A percentile compares a stretch with the other conserved stretches of the same genome.
Evolutionary conservation across 2,329 filamentous ascomycete genomes (phyloP).

Genomic region (Xylariaceae sp.): DNA sequence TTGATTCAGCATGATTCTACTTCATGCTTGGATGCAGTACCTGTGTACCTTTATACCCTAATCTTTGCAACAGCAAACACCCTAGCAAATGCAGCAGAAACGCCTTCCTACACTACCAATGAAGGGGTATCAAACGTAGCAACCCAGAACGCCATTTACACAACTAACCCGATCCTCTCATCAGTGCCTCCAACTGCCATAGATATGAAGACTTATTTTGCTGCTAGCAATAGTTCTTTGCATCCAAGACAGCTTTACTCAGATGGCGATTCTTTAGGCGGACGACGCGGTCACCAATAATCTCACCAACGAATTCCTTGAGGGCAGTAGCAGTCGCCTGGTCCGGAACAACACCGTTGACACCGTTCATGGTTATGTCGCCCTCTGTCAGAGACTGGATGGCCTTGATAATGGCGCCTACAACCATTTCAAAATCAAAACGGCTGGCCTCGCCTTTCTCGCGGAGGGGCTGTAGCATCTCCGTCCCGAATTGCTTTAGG

Average conservation of each 20-base stretch:
- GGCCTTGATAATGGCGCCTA: conserved; percentile 53
- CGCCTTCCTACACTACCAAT: too few relatives aligned
- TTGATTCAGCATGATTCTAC: too few relatives aligned
- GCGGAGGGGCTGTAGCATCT: conserved; percentile 50
- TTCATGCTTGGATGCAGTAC: too few relatives aligned
- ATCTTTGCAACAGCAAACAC: too few relatives aligned
- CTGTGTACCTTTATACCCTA: too few relatives aligned
- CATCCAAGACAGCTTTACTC: conserved; percentile 50
- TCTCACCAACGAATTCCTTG: conserved; percentile 52
- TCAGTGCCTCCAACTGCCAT: too few relatives aligned
- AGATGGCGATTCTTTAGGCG: conserved; percentile 43
- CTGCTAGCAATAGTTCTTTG: conserved; percentile 47
- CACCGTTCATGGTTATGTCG: conserved; percentile 34
- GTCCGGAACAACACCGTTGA: conserved; percentile 37
- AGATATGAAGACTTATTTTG: too few relatives aligned
- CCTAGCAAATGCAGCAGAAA: too few relatives aligned
- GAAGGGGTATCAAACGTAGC: too few relatives aligned
- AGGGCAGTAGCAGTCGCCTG: conserved; percentile 41
- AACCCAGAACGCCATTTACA: too few relatives aligned
- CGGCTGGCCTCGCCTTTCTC: conserved; percentile 40
- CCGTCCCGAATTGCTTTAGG: conserved; percentile 50
- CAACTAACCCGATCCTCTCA: too few relatives aligned
- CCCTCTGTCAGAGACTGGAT: conserved; percentile 42
- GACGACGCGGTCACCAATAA: conserved; percentile 47
- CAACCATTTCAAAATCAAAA: conserved; percentile 52